phyloP scores from a whole-genome alignment of 805 yeast genomes.

The Metschnikowia chrysomelidarum region DNA sequence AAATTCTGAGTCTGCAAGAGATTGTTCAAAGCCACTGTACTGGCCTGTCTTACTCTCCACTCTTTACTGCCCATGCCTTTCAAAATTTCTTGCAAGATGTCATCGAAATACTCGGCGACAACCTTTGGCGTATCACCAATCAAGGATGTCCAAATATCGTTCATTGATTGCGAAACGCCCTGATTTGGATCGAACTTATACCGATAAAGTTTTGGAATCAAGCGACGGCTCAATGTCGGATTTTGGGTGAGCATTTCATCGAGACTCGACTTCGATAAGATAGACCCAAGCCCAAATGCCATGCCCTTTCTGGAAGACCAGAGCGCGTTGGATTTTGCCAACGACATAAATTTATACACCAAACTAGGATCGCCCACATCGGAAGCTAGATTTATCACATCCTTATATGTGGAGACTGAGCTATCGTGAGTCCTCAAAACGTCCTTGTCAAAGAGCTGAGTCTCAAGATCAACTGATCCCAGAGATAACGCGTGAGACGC shows the following conservation, averaged over 20 bases:
- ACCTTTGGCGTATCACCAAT: slow-evolving; percentile 57
- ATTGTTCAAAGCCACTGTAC: slow-evolving; percentile 68
- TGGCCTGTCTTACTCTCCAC: slow-evolving; percentile 93
- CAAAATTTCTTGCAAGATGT: slow-evolving; percentile 63
- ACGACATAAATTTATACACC: slow-evolving; percentile 90
- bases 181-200: slow-evolving; percentile 82
- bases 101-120: slow-evolving; percentile 51
- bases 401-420: slow-evolving; percentile 87
- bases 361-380: slow-evolving; percentile 95
- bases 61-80: slow-evolving; percentile 74
- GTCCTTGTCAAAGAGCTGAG: slow-evolving; percentile 84
- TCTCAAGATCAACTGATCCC: slow-evolving; percentile 74
- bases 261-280: slow-evolving; percentile 74
- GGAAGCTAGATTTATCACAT: slow-evolving; percentile 80
- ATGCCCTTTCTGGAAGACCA: slow-evolving; percentile 95
- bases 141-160: slow-evolving; percentile 79
- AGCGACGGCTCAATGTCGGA: slow-evolving; percentile 49
- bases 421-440: slow-evolving; percentile 77
- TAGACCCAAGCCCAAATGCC: slow-evolving; percentile 88
- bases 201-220: slow-evolving; percentile 80
- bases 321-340: slow-evolving; percentile 80
- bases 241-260: slow-evolving; percentile 59
- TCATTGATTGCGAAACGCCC: slow-evolving; percentile 78
- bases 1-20: slow-evolving; percentile 60
- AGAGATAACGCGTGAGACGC: slow-evolving; percentile 46